These are phyloP conservation scores for Sporobolomyces phaffii DNA, from an alignment of 768 basidiomycete species.

Conservation along the genomic window DNA sequence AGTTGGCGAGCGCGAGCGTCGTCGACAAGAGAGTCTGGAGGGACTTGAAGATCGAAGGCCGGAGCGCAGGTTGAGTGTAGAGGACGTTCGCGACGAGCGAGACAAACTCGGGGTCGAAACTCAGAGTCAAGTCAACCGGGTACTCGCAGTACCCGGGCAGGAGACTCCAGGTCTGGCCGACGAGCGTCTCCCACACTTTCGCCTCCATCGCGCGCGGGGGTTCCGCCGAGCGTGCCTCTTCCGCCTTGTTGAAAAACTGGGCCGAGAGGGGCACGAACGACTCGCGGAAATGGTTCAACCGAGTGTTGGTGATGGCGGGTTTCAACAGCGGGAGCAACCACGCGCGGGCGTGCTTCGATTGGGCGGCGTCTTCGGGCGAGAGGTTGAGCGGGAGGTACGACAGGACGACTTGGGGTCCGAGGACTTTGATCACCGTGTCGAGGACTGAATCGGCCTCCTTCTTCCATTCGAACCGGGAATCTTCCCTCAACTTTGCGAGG, in stretches of 20 bases:
- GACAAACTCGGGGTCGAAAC: conserved; percentile 68
- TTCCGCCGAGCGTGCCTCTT: conserved; percentile 58
- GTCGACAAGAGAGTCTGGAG: conserved; percentile 77
- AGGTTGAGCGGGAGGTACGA: conserved; percentile 74
- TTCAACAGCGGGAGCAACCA: conserved; percentile 82
- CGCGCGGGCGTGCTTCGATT: conserved; percentile 54
- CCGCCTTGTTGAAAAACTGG: conserved; percentile 79
- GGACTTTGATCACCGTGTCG: conserved; percentile 69
- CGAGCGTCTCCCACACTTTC: conserved; percentile 90
- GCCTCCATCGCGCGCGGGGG: conserved; percentile 56
- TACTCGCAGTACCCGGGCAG: conserved; percentile 84
- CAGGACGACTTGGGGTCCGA: conserved; percentile 78
- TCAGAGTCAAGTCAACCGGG: conserved; percentile 66
- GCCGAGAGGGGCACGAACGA: conserved; percentile 94
- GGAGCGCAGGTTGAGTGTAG: conserved; percentile 80
- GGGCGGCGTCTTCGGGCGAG: conserved; percentile 60
- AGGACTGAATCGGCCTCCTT: conserved; percentile 76
- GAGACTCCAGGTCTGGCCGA: conserved; percentile 88
- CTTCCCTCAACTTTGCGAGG: conserved; percentile 65
- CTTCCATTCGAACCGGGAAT: conserved; percentile 82
- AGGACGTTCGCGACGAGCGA: conserved; percentile 86
- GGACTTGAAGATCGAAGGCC: conserved; percentile 71
- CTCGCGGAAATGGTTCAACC: conserved; percentile 73
- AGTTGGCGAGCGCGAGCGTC: conserved; percentile 56
- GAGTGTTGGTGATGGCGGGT: conserved; percentile 65